Base-by-base conservation (phyloP, 768 basidiomycete species). In the Clathrus columnatus region DNA sequence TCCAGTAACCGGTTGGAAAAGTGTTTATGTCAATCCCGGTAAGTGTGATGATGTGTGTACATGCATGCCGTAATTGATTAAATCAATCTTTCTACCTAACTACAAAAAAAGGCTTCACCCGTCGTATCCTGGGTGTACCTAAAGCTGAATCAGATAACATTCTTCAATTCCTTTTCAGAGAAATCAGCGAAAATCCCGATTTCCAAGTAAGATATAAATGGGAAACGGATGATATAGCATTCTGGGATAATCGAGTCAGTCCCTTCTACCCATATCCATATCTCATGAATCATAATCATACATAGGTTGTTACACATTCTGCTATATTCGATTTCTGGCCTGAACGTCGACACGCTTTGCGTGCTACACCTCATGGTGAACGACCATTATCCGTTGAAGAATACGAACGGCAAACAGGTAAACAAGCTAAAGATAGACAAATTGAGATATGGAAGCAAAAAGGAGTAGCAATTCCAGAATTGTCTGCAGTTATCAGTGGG, bases 251-350 rank as follows among this genome's bases (percentile, higher is more conserved):
- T 68, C 75, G 88, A 67, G 85, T 86, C 59, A 36, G 77, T 65
- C 7, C 18, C 11, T 14, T 41, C 51, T n/a, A 52, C 46, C 10
- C 45, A 18, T 27, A 42, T 45, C 1, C 29, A 32, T n/a, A 21
- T 24, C 45, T 49, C n/a, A 50, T 20, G 28, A 47, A 48, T 18
- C 3, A 52, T 23, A 18, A 28, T 21, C 14, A 16, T 29, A 17
- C 51, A 29, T 58, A 85, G 85, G 64, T 87, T 57, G 82, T 83
- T 41, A 86, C 77, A 14, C 91, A 92, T 62, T 80, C 83, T 18
- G 89, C 87, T 11, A 88, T 80, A 11, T 90, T 89, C 62, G 87
- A 91, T 68, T 88, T 87, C 68, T 90, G 80, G 81, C 85, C 85
- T 8, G 75, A 78, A 30, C 81, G 77, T 36, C 79, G 89, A 27